These are phyloP conservation scores for Penicillium sp. DNA, from an alignment of 2,329 filamentous ascomycete species.

Conservation along the genomic window DNA sequence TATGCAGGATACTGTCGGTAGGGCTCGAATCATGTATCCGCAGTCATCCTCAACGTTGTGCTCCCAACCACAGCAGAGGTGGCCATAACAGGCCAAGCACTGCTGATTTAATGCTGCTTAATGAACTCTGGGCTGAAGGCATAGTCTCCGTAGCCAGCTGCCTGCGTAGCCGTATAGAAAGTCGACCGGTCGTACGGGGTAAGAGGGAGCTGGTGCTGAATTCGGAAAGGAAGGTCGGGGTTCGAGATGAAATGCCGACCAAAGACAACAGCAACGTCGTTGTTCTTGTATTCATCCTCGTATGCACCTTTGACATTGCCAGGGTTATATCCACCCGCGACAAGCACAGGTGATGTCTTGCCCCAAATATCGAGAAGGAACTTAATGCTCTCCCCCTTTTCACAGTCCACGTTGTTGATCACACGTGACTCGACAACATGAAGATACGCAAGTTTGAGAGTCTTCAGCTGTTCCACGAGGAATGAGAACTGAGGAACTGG, in stretches of 20 bases:
- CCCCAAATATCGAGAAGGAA: conserved; percentile 48
- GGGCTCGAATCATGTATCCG: not conserved
- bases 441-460: conserved; percentile 58
- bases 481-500: conserved; percentile 63
- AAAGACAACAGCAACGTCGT: conserved; percentile 35
- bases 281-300: conserved; percentile 20
- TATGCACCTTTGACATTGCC: conserved; percentile 37
- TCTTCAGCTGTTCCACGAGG: conserved; percentile 52
- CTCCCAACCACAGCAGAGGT: not conserved
- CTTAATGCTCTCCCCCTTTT: conserved; percentile 30
- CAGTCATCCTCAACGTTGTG: not conserved
- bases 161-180: conserved; percentile 14
- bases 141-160: conserved; percentile 28
- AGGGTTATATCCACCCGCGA: conserved; percentile 48
- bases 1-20: not conserved
- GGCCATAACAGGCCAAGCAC: not conserved
- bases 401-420: not conserved
- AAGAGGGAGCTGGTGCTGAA: conserved; percentile 15
- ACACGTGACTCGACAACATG: conserved; percentile 59
- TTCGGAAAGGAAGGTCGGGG: conserved; percentile 23
- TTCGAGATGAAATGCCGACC: conserved; percentile 27
- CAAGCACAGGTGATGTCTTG: conserved; percentile 46
- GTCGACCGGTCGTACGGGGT: conserved; percentile 14
- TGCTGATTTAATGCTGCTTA: not conserved
- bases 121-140: conserved; percentile 19